Conservation (phyloP, 441 rosid genomes). For the Syzygium syzygioides region DNA sequence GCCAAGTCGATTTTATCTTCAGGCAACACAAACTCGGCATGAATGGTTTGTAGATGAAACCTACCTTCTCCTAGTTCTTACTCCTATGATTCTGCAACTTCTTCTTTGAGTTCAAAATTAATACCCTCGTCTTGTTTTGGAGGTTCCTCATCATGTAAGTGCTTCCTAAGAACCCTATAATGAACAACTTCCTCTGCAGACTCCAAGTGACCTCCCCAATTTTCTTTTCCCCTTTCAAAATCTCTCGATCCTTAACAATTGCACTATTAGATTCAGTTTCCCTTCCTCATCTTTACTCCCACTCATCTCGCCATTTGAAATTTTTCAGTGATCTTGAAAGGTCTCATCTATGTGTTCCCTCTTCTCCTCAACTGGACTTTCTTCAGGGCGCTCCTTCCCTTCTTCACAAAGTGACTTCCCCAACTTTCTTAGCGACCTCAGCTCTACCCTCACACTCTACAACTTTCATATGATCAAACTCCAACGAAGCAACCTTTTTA, state of each 20-base stretch:
- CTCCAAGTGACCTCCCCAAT: constrained; percentile 18
- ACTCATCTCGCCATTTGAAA: constrained; percentile 15
- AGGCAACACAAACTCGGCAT: constrained; percentile 12
- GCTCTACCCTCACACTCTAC: constrained; percentile 14
- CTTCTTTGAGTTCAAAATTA: constrained; percentile 36
- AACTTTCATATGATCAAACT: constrained; percentile 21
- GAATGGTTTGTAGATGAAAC: too few species aligned
- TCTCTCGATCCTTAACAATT: constrained; percentile 12
- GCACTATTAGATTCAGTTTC: constrained; percentile 26
- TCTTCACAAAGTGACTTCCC: background rate
- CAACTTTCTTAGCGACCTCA: constrained; percentile 11
- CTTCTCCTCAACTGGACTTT: constrained; percentile 18
- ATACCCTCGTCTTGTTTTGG: constrained; percentile 25
- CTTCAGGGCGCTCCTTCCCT: constrained; percentile 18
- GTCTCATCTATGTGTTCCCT: constrained; percentile 24
- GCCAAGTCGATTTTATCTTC: constrained; percentile 18
- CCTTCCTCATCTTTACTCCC: constrained; percentile 20
- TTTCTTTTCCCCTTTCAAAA: constrained; percentile 13
- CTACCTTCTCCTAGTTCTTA: constrained; percentile 18
- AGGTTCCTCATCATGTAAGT: constrained; percentile 27
- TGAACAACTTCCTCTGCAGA: constrained; percentile 23
- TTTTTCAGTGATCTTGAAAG: constrained; percentile 21
- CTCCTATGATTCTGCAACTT: constrained; percentile 26
- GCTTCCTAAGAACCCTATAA: constrained; percentile 16
- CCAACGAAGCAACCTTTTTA: background rate